Percentiles rank a stretch among this genome's conserved stretches.
These are phyloP conservation scores for Neurospora sp. DNA, from an alignment of 495 filamentous ascomycete genomes.

Conservation along the genomic window DNA sequence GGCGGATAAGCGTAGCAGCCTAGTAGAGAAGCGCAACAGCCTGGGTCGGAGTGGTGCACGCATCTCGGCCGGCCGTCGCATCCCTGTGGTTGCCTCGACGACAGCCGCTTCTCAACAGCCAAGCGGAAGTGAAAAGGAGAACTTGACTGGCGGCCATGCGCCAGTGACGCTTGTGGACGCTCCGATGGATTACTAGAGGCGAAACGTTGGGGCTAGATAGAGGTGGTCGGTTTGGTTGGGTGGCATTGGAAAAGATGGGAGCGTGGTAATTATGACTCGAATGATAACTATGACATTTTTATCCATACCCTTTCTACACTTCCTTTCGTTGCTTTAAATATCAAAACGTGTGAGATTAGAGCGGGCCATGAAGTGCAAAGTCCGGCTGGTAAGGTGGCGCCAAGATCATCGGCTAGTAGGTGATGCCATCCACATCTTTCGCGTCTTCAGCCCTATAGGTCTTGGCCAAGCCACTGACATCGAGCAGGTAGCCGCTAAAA, in stretches of 20 bases:
- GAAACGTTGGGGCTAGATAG: not conserved
- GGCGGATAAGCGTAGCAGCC: slow-evolving; percentile 25
- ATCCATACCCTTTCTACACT: not conserved
- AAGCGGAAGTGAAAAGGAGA: not conserved
- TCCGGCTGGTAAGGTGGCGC: not conserved
- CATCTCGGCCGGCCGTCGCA: slow-evolving; percentile 31
- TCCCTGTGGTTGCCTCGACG: slow-evolving; percentile 17
- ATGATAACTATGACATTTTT: not conserved
- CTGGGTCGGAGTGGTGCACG: slow-evolving; percentile 35
- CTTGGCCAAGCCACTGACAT: not conserved
- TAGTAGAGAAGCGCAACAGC: slow-evolving; percentile 40
- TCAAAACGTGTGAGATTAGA: no score
- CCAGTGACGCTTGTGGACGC: slow-evolving; percentile 22
- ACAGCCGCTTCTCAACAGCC: slow-evolving; percentile 1
- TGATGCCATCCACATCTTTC: not conserved
- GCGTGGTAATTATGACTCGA: not conserved
- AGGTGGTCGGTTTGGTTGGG: not conserved
- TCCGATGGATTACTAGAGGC: slow-evolving; percentile 28
- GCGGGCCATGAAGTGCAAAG: not conserved
- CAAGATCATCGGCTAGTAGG: not conserved
- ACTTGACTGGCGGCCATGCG: slow-evolving; percentile 1
- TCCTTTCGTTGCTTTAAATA: not conserved
- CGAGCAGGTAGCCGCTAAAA: not conserved
- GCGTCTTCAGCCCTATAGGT: not conserved
- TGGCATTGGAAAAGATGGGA: not conserved